These are phyloP conservation scores for Exophiala oligosperma DNA, from an alignment of 2,329 filamentous ascomycete species.

Conservation along the genomic window DNA sequence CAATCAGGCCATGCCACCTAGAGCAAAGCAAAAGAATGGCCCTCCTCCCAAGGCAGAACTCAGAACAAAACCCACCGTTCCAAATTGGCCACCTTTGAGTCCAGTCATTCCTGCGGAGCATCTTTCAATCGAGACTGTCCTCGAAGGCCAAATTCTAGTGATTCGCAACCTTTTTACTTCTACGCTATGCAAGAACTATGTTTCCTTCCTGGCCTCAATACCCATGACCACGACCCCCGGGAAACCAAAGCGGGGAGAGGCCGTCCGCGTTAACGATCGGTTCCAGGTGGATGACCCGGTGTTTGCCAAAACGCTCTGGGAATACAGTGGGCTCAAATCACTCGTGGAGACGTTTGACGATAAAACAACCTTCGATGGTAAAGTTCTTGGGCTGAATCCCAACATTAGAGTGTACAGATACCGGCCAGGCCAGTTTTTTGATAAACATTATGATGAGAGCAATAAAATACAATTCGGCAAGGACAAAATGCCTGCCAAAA, in stretches of 20 bases:
- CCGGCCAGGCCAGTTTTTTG: constrained; percentile 82
- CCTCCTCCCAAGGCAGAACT: neutral
- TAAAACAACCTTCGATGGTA: constrained; percentile 67
- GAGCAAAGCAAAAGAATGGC: constrained; percentile 13
- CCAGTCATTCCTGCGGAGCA: constrained; percentile 67
- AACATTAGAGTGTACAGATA: constrained; percentile 92
- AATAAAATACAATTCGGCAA: constrained; percentile 67
- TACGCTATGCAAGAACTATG: constrained; percentile 72
- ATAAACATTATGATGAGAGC: constrained; percentile 89
- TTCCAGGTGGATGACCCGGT: constrained; percentile 75
- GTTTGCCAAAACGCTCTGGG: constrained; percentile 78
- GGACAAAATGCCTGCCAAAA: constrained; percentile 57
- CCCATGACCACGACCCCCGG: constrained; percentile 76
- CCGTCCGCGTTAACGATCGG: constrained; percentile 83
- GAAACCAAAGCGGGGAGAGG: constrained; percentile 76
- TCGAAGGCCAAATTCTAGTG: constrained; percentile 69
- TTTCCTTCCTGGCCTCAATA: constrained; percentile 69
- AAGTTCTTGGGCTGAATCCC: constrained; percentile 79
- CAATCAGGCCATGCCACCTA: constrained; percentile 16
- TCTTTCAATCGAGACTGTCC: constrained; percentile 59
- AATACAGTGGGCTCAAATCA: constrained; percentile 70
- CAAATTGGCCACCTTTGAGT: constrained; percentile 71
- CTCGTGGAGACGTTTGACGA: constrained; percentile 44
- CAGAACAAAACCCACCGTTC: constrained; percentile 32
- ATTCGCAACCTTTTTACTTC: constrained; percentile 74